phyloP scores from a whole-genome alignment of 306 rosid species.

The Trichosanthes cucumerina region DNA sequence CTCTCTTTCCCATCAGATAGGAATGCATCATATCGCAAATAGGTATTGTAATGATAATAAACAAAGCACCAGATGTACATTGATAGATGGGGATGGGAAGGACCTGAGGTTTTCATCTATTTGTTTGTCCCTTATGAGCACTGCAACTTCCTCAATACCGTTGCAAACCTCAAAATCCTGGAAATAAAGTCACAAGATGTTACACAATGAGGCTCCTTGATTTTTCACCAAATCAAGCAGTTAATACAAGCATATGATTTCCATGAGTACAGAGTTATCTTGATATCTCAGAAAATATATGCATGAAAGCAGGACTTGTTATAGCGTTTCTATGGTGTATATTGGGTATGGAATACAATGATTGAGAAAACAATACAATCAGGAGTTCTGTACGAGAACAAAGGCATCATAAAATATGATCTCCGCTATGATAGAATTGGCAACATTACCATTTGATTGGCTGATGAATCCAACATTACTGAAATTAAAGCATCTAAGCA shows the following conservation, averaged over 20 bases:
- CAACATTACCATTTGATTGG: constrained; percentile 71
- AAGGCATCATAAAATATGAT: background rate
- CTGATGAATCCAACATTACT: constrained; percentile 79
- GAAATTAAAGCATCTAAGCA: constrained; percentile 84
- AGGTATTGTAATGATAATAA: background rate
- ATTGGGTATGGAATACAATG: background rate
- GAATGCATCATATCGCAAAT: background rate
- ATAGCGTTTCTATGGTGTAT: background rate
- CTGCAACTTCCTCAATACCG: constrained; percentile 84
- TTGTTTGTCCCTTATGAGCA: constrained; percentile 74
- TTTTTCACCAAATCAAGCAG: background rate
- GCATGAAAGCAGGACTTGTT: background rate
- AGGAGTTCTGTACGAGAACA: background rate
- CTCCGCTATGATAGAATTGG: background rate
- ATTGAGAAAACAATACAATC: background rate
- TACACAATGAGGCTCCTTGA: background rate
- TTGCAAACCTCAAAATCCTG: constrained; percentile 75
- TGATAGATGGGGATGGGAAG: background rate
- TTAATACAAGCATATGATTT: background rate
- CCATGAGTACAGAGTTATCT: background rate
- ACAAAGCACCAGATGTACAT: background rate
- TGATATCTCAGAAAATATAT: background rate
- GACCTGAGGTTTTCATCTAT: constrained; percentile 90
- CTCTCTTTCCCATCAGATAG: background rate
- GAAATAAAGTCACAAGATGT: background rate